Evolutionary conservation across 2,329 filamentous ascomycete genomes (phyloP).

Genomic region (Trichophyton mentagrophytes): DNA sequence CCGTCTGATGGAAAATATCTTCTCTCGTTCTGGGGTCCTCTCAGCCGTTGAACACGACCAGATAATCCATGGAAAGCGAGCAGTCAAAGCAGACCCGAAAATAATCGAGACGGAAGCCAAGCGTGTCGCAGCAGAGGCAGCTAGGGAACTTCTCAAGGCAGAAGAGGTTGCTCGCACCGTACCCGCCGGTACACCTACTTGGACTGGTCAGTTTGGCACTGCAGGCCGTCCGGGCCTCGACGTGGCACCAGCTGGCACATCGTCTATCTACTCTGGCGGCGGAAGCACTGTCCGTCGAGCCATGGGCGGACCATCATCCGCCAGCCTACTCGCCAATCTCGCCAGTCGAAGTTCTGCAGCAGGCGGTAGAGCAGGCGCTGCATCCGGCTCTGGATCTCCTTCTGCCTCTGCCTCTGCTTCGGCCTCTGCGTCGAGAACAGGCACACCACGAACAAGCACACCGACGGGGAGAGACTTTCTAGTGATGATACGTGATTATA

Average conservation of each 20-base stretch:
- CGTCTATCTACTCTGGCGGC: slow-evolving; percentile 15
- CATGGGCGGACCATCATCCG: slow-evolving; percentile 28
- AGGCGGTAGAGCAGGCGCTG: neutral
- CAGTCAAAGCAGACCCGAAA: slow-evolving; percentile 58
- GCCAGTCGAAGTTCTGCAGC: slow-evolving; percentile 16
- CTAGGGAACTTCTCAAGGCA: slow-evolving; percentile 59
- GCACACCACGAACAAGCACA: slow-evolving; percentile 22
- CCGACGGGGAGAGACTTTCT: slow-evolving; percentile 51
- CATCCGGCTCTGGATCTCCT: neutral
- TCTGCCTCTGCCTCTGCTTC: slow-evolving; percentile 3
- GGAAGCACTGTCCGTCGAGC: slow-evolving; percentile 24
- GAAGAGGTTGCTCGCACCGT: slow-evolving; percentile 58
- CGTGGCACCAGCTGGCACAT: slow-evolving; percentile 5
- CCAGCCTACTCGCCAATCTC: slow-evolving; percentile 30
- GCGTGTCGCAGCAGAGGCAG: slow-evolving; percentile 63
- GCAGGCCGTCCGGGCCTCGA: slow-evolving; percentile 55
- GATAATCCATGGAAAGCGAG: slow-evolving; percentile 66
- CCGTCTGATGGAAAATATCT: slow-evolving; percentile 78
- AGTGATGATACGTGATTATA: slow-evolving; percentile 63
- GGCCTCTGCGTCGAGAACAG: slow-evolving; percentile 18
- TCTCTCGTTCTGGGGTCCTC: slow-evolving; percentile 72
- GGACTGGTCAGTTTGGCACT: slow-evolving; percentile 76
- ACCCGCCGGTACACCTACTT: slow-evolving; percentile 77
- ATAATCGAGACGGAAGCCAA: slow-evolving; percentile 75
- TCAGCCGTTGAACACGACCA: slow-evolving; percentile 89